Percentiles rank a stretch among this genome's conserved stretches.
phyloP scores from a whole-genome alignment of 495 filamentous ascomycete species.

The Pseudoneurospora amorphoporcata region DNA sequence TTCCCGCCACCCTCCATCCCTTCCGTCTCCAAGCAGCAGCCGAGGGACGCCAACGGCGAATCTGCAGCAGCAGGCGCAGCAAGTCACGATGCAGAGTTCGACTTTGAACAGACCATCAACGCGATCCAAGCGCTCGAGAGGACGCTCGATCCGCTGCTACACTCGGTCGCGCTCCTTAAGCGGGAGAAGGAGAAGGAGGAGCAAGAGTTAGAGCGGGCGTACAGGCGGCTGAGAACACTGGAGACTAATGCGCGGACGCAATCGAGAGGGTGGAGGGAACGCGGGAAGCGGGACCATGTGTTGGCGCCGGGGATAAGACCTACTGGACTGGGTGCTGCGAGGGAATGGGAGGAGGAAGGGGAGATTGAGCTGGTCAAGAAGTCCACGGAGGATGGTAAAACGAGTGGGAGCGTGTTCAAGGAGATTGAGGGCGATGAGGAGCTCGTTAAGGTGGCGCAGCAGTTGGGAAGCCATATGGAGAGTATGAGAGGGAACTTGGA shows the following conservation, averaged over 20 bases:
- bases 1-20: conserved; percentile 27
- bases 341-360: background rate
- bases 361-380: conserved; percentile 12
- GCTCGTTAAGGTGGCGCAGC: conserved; percentile 26
- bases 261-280: conserved; percentile 24
- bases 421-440: conserved; percentile 25
- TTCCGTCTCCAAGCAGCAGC: background rate
- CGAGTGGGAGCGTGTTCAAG: conserved; percentile 19
- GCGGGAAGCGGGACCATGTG: conserved; percentile 29
- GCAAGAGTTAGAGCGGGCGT: conserved; percentile 28
- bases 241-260: conserved; percentile 31
- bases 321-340: background rate
- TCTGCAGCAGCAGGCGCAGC: background rate
- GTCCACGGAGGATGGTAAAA: conserved; percentile 3
- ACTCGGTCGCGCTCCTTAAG: conserved; percentile 31
- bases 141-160: conserved; percentile 34
- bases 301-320: conserved; percentile 24
- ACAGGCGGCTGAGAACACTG: conserved; percentile 23
- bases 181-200: conserved; percentile 32
- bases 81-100: conserved; percentile 29
- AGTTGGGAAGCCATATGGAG: conserved; percentile 38
- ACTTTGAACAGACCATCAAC: conserved; percentile 33
- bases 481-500: conserved; percentile 51
- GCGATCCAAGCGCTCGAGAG: conserved; percentile 25
- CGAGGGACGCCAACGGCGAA: background rate